These are phyloP conservation scores for Triticum monococcum DNA, from an alignment of 176 grass and related monocot genomes.

Conservation along the genomic window DNA sequence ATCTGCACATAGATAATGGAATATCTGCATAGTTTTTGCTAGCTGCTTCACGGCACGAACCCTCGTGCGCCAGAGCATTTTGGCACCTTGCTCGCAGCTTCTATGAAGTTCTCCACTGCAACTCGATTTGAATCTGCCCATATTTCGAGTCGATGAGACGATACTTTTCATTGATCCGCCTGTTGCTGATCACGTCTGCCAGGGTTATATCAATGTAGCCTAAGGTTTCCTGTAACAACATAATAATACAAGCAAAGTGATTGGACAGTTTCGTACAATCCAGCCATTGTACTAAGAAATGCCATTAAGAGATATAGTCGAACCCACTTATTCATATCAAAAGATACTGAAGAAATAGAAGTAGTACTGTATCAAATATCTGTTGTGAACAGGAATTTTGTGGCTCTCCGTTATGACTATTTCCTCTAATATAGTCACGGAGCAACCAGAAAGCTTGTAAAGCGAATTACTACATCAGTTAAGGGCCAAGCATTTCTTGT, in stretches of 20 bases:
- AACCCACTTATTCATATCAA: not conserved
- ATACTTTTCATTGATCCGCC: conserved; percentile 69
- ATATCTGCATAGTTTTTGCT: conserved; percentile 34
- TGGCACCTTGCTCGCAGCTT: not conserved
- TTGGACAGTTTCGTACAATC: not conserved
- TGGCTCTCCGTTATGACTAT: not conserved
- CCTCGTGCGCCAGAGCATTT: not conserved
- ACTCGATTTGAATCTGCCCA: conserved; percentile 80
- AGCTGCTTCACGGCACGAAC: conserved; percentile 17
- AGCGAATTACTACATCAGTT: not conserved
- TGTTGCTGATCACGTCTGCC: conserved; percentile 72
- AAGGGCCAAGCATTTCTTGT: not conserved
- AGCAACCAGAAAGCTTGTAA: not conserved
- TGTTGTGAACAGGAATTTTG: not conserved
- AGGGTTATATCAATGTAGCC: conserved; percentile 73
- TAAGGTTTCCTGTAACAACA: conserved; percentile 62
- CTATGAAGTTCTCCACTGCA: conserved; percentile 90
- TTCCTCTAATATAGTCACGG: not conserved
- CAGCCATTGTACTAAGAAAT: not conserved
- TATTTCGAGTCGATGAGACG: conserved; percentile 86
- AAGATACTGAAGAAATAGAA: not conserved
- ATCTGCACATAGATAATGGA: not conserved
- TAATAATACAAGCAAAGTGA: conserved; percentile 13
- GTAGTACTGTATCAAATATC: not conserved
- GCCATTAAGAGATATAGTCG: not conserved